Base-by-base conservation (phyloP, 108 stramenopile species). In the Schizochytrium sp. region DNA sequence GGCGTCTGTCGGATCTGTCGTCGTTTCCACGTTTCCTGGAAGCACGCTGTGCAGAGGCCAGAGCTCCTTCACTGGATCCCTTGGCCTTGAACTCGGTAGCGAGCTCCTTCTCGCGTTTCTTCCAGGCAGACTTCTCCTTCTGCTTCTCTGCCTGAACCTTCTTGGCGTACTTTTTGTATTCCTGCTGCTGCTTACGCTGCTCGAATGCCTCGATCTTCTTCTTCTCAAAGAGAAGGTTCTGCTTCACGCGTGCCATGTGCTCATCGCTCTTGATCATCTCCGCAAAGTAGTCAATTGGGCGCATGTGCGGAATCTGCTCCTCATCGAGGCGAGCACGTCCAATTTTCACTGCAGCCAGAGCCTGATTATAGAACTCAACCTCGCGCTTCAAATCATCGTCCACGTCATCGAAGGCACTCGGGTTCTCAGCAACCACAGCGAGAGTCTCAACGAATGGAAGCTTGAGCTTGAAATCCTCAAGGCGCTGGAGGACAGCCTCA, bases 171-270 rank as follows among this genome's bases (percentile, higher is more conserved):
- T 94, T 89, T 19, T 92, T 92, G 87, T 95, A 92, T 91, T 96
- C 95, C 89, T 96, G 94, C 69, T 94, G 94, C 58, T 93, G 89
- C 93, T 96, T 96, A 40, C 96, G 95, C 56, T 95, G 95, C 89
- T 97, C 96, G 69, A 99, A 96, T 45, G 99, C 99, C 47, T 97
- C 96, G 90, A 99, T 99, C 94, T 98, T 98, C 91, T 98, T 96
- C 90, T 95, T 96, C 93, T 99, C 98, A 88, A 97, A 97, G 72
- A 99, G 96, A 61, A 99, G 96, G 87, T 97, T 93, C 89, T 98
- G 98, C 94, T 99, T 98, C 88, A 99, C 95, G 93, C 96, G 95
- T 40, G 96, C 97, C 99, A 96, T 99, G 89, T 94, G 94, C 46
- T 88, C 69, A 90, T 94, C 99, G 10, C 94, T 97, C 91, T 99